Base-by-base conservation (phyloP, 495 filamentous ascomycete genomes). In the Chaetomium cochliodes region DNA sequence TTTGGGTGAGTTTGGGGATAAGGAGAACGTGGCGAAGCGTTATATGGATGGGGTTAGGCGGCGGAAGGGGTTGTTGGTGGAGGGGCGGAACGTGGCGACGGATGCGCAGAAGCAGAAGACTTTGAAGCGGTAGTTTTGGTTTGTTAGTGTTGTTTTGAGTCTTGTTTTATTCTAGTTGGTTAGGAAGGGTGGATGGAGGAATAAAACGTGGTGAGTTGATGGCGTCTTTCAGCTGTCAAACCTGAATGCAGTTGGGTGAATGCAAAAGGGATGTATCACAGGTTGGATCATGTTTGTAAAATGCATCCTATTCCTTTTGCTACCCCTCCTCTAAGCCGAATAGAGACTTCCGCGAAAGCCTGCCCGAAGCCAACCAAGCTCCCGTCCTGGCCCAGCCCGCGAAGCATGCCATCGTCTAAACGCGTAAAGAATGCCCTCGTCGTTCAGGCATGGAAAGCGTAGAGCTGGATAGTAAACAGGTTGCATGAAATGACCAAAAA, bases 61-160 rank as follows among this genome's bases (percentile, higher is more conserved):
- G 62, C 78, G 92, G 64, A 98, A 98, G 85, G 94, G 94, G 0
- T 68, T 98, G 79, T 78, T 92, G 70, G 88, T 98, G 16, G 84
- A 87, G 79, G 90, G 90, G 15, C 81, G 85, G 69, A 78, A 78
- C 20, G 90, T 97, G 69, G 86, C 81, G 64, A 84, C 77, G 41
- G 88, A 92, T 85, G 94, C 93, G 25, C 92, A 97, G 86, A 98
- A 98, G 86, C 94, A 98, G 84, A 98, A 96, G 89, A 98, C 92
- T 26, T 74, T 98, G 77, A 98, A 98, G 87, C 85, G 91, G 81
- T 98, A 84, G 41, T 15, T 33, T 26, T 54, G 18, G 1, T 5
- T n/a, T 23, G 37, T n/a, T n/a, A 28, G 9, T 22, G 3, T 15
- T 23, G 46, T 50, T 23, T 11, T 7, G 44, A 4, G 15, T 46